Evolutionary conservation across 495 filamentous ascomycete species (phyloP), one percentile per base, ranked within the genome.

Genomic region (Coniosporium apollinis): DNA sequence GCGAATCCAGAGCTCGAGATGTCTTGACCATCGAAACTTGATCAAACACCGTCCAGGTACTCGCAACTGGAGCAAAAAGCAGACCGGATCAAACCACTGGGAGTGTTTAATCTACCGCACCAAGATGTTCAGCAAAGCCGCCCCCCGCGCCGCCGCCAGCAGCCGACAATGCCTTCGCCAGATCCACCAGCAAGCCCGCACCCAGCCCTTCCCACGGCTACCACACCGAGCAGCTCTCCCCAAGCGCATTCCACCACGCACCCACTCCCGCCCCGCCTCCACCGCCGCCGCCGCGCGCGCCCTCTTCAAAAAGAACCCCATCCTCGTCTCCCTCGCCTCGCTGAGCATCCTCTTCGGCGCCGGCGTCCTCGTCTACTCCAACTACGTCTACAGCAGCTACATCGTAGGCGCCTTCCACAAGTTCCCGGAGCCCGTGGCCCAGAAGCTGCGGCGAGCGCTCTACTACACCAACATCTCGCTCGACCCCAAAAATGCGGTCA

Each of bases 391-490:
- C 61, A 55, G 72, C 21, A 72, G 56, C 37, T 74, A 78, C 40
- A 69, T 77, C 32, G 51, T 63, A 22, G 64, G 59, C 8, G 65
- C 72, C 34, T 86, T 81, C 57, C 65, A 78, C 48, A 71, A 76
- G 29, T 96, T 77, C 58, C 89, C 89, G 1, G 67, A 75, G 22
- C 67, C 76, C 8, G 76, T 96, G 19, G 79, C 83, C 6, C 72
- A 76, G 32, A 66, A 77, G 31, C 65, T 99, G 9, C 82, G 89
- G n/a, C 69, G 71, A 29, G 89, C 81, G 0, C 61, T 96, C 11
- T 94, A 82, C 57, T 93, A 80, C 57, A 80, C 73, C 47, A 80
- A 94, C 47, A 67, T 74, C 43, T 57, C 69, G 20, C 59, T 74
- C 6, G 70, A 89, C 28, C 72, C 78, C n/a, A 57, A 69, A 31